Percentiles rank a stretch among this genome's conserved stretches.
These are phyloP conservation scores for Ceratobasidium sp. DNA, from an alignment of 1,284 basidiomycete species.

Conservation along the genomic window DNA sequence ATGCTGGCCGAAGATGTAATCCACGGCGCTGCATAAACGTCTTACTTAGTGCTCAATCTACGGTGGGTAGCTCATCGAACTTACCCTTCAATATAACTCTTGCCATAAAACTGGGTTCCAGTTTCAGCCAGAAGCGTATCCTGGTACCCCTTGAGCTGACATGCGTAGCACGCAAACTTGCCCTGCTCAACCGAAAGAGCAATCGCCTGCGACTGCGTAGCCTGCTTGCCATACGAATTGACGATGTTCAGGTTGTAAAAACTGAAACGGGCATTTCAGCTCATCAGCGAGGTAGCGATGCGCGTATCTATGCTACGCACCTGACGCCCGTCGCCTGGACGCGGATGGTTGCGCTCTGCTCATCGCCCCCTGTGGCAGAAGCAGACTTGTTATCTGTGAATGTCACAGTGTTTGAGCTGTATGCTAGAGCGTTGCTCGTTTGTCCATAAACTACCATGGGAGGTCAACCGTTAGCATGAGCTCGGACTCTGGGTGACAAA, in stretches of 20 bases:
- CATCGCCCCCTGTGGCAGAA: constrained; percentile 45
- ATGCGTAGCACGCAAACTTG: constrained; percentile 36
- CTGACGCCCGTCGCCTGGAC: constrained; percentile 44
- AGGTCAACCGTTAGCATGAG: background rate
- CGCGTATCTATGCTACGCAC: background rate
- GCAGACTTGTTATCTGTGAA: constrained; percentile 48
- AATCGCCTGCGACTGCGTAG: constrained; percentile 48
- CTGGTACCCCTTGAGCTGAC: constrained; percentile 47
- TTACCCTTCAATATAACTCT: background rate
- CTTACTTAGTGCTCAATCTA: too few species aligned
- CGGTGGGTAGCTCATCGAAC: constrained; percentile 43
- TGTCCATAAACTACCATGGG: constrained; percentile 25
- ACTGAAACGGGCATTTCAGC: constrained; percentile 4
- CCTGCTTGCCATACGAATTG: constrained; percentile 36
- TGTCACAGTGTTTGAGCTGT: constrained; percentile 46
- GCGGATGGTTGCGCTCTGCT: constrained; percentile 40
- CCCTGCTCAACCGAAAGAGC: constrained; percentile 48
- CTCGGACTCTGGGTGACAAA: background rate
- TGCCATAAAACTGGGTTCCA: background rate
- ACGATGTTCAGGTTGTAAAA: constrained; percentile 2
- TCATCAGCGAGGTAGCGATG: constrained; percentile 40
- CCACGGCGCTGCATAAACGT: background rate
- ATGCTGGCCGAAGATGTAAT: constrained; percentile 40
- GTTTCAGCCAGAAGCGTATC: constrained; percentile 51
- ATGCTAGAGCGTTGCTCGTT: constrained; percentile 3